These are phyloP conservation scores for Arachis monticola DNA, from an alignment of 331 rosid genomes.

Conservation along the genomic window DNA sequence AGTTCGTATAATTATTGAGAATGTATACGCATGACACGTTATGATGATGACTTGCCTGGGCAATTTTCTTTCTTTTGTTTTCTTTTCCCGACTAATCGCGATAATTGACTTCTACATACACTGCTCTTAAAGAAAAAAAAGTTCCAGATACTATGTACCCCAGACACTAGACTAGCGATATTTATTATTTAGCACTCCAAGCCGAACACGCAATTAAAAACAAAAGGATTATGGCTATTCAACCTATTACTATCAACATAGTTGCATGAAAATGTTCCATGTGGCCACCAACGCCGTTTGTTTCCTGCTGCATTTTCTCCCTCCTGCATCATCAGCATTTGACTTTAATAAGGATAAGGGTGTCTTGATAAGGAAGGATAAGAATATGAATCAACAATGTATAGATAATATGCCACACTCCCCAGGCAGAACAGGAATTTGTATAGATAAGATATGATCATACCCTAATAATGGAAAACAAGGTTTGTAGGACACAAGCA, in stretches of 20 bases:
- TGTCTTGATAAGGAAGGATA: neutral
- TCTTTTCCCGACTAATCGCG: neutral
- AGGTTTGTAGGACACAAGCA: slow-evolving; percentile 16
- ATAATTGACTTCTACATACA: neutral
- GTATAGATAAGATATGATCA: slow-evolving; percentile 8
- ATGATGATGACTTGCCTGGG: neutral
- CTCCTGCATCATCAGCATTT: slow-evolving; percentile 29
- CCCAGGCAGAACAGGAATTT: neutral
- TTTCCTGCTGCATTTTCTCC: slow-evolving; percentile 33
- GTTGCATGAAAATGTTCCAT: slow-evolving; percentile 22
- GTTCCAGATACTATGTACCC: too few species aligned
- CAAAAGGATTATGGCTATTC: neutral
- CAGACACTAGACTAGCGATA: neutral
- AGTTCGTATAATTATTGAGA: slow-evolving; percentile 10
- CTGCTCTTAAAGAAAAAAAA: too few species aligned
- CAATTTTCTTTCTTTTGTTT: neutral
- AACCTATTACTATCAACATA: neutral
- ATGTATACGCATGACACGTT: neutral
- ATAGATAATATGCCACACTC: neutral
- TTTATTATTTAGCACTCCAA: neutral
- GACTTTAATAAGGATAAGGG: neutral
- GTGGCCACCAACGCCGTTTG: slow-evolving; percentile 11
- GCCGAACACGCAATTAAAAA: slow-evolving; percentile 5
- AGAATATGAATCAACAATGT: neutral
- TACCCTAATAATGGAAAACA: neutral